These are phyloP conservation scores for Fusarium secorum DNA, from an alignment of 2,329 filamentous ascomycete species.

Conservation along the genomic window DNA sequence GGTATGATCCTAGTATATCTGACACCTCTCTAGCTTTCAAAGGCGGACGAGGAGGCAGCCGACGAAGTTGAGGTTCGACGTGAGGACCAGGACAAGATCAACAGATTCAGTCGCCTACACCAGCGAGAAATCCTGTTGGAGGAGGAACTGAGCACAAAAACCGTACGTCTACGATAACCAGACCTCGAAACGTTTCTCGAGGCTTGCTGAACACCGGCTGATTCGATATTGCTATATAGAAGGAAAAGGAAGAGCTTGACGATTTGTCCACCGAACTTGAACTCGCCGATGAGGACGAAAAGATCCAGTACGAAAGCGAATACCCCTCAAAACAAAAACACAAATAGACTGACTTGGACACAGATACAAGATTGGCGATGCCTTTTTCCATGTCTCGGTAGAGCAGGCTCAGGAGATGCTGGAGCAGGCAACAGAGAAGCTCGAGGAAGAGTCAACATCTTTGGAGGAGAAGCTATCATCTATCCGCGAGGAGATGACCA, in stretches of 20 bases:
- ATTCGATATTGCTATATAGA: constrained; percentile 62
- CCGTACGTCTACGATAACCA: constrained; percentile 62
- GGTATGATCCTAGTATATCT: neutral
- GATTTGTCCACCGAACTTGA: constrained; percentile 92
- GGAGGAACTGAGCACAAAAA: constrained; percentile 81
- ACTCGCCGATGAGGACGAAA: constrained; percentile 92
- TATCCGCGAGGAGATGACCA: constrained; percentile 85
- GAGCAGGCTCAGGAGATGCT: constrained; percentile 89
- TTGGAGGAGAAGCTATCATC: constrained; percentile 79
- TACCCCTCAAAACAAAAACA: neutral
- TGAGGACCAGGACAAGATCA: constrained; percentile 99
- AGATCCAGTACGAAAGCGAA: constrained; percentile 75
- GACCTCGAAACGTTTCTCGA: neutral
- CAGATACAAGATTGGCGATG: constrained; percentile 96
- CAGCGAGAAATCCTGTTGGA: constrained; percentile 81
- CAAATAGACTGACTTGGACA: constrained; percentile 9
- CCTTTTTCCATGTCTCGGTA: constrained; percentile 87
- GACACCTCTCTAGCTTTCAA: constrained; percentile 73
- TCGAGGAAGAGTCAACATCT: constrained; percentile 77
- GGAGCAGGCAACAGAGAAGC: constrained; percentile 70
- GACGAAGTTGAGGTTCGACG: constrained; percentile 93
- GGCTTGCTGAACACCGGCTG: constrained; percentile 18
- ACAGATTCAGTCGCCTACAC: constrained; percentile 93
- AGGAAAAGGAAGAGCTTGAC: constrained; percentile 97
- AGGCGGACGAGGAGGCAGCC: constrained; percentile 84